Evolutionary conservation across 202 grass and related monocot species (phyloP).

Genomic region (Bolboschoenoplectus hybrid): DNA sequence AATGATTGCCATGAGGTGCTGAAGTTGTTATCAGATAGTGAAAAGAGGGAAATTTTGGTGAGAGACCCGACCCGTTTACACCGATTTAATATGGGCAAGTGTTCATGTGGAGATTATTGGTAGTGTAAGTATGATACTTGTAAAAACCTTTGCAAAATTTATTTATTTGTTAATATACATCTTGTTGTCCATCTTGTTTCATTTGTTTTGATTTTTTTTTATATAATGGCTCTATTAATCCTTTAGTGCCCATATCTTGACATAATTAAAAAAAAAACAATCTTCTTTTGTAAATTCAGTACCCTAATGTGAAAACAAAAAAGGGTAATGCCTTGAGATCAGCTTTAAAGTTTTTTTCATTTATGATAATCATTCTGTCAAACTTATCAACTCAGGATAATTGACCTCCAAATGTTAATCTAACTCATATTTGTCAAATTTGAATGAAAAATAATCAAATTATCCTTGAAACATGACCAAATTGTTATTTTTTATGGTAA

Average conservation of each 20-base stretch:
- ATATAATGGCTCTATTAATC: background rate
- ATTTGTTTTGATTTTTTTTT: slow-evolving; percentile 18
- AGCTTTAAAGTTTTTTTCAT: no score
- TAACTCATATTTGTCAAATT: no score
- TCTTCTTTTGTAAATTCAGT: background rate
- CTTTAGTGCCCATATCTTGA: background rate
- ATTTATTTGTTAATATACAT: slow-evolving; percentile 8
- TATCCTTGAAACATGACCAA: no score
- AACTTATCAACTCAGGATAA: no score
- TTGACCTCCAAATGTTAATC: no score
- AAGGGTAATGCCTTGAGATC: no score
- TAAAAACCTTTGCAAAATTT: background rate
- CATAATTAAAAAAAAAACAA: background rate
- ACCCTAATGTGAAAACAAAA: background rate
- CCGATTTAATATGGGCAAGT: slow-evolving; percentile 67
- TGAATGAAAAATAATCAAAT: no score
- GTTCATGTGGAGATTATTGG: slow-evolving; percentile 79
- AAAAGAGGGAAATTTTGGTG: slow-evolving; percentile 65
- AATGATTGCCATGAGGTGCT: slow-evolving; percentile 66
- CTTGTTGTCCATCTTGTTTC: background rate
- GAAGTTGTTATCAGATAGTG: slow-evolving; percentile 62
- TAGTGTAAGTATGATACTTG: slow-evolving; percentile 7
- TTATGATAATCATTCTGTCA: no score
- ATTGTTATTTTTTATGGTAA: no score
- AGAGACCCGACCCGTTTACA: slow-evolving; percentile 73